Evolutionary conservation across 1,284 basidiomycete genomes (phyloP), one percentile per base, ranked within the genome.

Genomic region (Peniophora sp.): DNA sequence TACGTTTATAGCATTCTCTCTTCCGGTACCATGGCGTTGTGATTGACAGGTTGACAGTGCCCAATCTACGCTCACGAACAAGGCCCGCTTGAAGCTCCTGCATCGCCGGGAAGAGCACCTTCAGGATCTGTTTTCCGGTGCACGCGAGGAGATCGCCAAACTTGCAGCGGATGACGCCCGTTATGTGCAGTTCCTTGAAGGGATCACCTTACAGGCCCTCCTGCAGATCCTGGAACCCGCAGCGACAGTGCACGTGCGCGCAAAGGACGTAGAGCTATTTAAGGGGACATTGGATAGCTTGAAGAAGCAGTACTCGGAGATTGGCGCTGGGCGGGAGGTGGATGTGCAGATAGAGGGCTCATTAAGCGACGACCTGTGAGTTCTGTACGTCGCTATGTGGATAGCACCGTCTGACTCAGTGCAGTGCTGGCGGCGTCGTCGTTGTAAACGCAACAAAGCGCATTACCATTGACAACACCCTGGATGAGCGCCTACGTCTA

Each of bases 11-110:
- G 43, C 10, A n/a, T 45, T 22, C 24, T 17, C 37, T n/a, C 37
- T 46, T 22, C 39, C 32, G 20, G 10, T 12, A 18, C 43, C 22
- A 17, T 11, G 15, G 20, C 27, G 22, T 52, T 52, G 2, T 52
- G 17, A 12, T 27, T 52, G 24, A 12, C 15, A 14, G 22, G 27
- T 36, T 15, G 35, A 14, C 65, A 99, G 96, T 62, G 85, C 93
- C 5, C 92, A 97, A 66, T 99, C 96, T 2, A 98, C 91, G 35
- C 79, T 95, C 55, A 97, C 93, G 60, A 99, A 99, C 79, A 92
- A 91, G 65, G 93, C 95, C 5, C 91, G 97, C 50, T 79, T 99
- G 61, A 85, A 82, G 66, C 78, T 99, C 24, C 82, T 99, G 17
- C 90, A 96, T 65, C 83, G 87, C 54, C 85, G 95, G 49, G 96